These are phyloP conservation scores for Hymenoscyphus occultus DNA, from an alignment of 2,329 filamentous ascomycete genomes.

Conservation along the genomic window DNA sequence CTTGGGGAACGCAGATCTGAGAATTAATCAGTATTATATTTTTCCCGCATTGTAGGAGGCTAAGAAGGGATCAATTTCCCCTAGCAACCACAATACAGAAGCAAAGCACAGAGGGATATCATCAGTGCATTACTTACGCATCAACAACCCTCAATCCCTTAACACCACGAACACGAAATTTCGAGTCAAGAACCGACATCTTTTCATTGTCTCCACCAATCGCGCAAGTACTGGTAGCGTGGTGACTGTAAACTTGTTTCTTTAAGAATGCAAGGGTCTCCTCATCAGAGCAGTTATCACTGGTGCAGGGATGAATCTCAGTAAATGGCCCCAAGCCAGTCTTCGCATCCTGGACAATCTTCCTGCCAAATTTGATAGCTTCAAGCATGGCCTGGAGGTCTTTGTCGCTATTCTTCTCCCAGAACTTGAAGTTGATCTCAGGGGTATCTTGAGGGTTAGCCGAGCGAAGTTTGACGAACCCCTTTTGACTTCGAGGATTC, in stretches of 20 bases:
- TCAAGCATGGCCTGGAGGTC: constrained; percentile 42
- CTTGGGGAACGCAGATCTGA: constrained; percentile 46
- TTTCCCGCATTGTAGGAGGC: too few species aligned
- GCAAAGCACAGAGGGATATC: not conserved
- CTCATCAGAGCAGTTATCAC: constrained; percentile 42
- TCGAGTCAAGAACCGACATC: constrained; percentile 52
- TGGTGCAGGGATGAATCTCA: constrained; percentile 42
- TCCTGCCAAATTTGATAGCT: constrained; percentile 33
- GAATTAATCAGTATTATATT: not conserved
- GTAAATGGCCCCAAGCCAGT: constrained; percentile 37
- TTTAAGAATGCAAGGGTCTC: constrained; percentile 41
- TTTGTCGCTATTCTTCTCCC: constrained; percentile 41
- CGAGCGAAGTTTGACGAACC: constrained; percentile 53
- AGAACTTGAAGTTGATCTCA: constrained; percentile 60
- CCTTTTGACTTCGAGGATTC: constrained; percentile 12
- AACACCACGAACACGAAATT: constrained; percentile 55
- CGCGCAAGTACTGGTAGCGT: constrained; percentile 52
- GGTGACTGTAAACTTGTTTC: constrained; percentile 54
- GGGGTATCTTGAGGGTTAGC: constrained; percentile 62
- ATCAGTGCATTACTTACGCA: constrained; percentile 39
- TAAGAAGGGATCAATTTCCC: too few species aligned
- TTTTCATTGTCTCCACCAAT: constrained; percentile 43
- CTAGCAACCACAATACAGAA: not conserved
- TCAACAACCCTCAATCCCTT: constrained; percentile 58
- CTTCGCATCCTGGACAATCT: constrained; percentile 36